These are phyloP conservation scores for Rhizoclosmatium sp. DNA, from an alignment of 192 early-diverging fungal species.

Conservation along the genomic window DNA sequence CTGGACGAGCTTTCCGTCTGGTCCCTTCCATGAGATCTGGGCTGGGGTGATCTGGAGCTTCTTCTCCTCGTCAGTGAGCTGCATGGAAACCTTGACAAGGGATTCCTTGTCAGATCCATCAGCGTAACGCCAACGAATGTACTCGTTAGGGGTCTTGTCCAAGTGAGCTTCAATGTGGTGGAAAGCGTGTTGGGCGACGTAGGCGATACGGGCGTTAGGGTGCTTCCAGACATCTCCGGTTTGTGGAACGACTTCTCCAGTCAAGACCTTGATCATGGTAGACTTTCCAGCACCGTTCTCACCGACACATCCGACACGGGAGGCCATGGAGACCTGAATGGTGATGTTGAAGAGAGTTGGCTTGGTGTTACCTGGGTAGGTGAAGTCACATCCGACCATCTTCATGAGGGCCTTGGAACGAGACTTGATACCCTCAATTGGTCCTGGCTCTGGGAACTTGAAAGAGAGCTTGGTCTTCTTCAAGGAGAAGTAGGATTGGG, in stretches of 20 bases:
- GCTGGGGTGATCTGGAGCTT: constrained; percentile 54
- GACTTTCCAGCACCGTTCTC: constrained; percentile 89
- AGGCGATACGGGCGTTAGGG: constrained; percentile 85
- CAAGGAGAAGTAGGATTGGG: constrained; percentile 79
- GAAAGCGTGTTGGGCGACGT: constrained; percentile 89
- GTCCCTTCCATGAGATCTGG: constrained; percentile 34
- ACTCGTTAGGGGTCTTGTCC: constrained; percentile 84
- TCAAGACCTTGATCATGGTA: constrained; percentile 83
- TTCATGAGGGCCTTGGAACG: constrained; percentile 82
- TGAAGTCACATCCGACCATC: constrained; percentile 76
- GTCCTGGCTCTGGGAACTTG: constrained; percentile 80
- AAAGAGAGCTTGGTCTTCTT: constrained; percentile 68
- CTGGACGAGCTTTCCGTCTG: constrained; percentile 36
- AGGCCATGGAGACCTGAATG: constrained; percentile 74
- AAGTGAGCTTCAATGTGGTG: constrained; percentile 85
- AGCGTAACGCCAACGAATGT: constrained; percentile 85
- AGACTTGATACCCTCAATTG: constrained; percentile 80
- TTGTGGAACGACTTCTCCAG: constrained; percentile 75
- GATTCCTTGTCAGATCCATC: constrained; percentile 82
- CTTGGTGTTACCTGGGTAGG: constrained; percentile 73
- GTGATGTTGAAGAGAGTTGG: constrained; percentile 70
- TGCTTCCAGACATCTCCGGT: constrained; percentile 79
- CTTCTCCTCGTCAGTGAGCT: constrained; percentile 72
- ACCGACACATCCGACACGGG: constrained; percentile 82
- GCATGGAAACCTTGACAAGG: constrained; percentile 72